These are phyloP conservation scores for Mimosa pudica DNA, from an alignment of 306 rosid genomes.

Conservation along the genomic window DNA sequence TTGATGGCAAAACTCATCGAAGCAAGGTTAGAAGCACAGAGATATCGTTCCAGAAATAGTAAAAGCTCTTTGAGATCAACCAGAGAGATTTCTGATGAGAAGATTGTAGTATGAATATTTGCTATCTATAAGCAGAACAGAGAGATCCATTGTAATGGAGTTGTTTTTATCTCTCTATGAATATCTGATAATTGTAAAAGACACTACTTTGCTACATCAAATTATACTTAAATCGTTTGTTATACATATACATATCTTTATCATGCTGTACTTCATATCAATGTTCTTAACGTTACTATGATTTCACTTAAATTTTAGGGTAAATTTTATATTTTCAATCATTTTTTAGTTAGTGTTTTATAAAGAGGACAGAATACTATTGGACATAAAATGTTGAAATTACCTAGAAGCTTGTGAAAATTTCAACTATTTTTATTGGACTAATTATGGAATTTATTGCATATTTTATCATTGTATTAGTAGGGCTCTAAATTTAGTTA, in stretches of 20 bases:
- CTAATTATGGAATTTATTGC: too few species aligned
- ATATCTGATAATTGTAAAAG: not conserved
- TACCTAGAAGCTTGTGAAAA: too few species aligned
- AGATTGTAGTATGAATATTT: slow-evolving; percentile 34
- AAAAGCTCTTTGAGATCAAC: slow-evolving; percentile 38
- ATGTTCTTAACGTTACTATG: not conserved
- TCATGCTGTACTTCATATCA: not conserved
- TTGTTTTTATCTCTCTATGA: not conserved
- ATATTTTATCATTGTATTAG: too few species aligned
- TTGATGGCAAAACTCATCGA: slow-evolving; percentile 84
- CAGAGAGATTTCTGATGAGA: slow-evolving; percentile 28
- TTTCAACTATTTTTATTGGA: too few species aligned
- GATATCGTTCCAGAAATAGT: slow-evolving; percentile 40
- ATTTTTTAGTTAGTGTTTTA: too few species aligned
- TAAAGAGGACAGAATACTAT: too few species aligned
- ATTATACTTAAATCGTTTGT: not conserved
- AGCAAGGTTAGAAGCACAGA: slow-evolving; percentile 74
- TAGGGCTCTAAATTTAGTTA: too few species aligned
- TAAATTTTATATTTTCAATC: too few species aligned
- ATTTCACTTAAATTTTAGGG: too few species aligned
- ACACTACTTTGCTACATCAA: not conserved
- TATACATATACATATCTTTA: not conserved
- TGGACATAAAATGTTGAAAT: too few species aligned
- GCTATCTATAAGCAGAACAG: not conserved
- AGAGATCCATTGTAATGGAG: not conserved